Conservation (phyloP, 176 grass and related monocot genomes). For the Melocanna baccifera region DNA sequence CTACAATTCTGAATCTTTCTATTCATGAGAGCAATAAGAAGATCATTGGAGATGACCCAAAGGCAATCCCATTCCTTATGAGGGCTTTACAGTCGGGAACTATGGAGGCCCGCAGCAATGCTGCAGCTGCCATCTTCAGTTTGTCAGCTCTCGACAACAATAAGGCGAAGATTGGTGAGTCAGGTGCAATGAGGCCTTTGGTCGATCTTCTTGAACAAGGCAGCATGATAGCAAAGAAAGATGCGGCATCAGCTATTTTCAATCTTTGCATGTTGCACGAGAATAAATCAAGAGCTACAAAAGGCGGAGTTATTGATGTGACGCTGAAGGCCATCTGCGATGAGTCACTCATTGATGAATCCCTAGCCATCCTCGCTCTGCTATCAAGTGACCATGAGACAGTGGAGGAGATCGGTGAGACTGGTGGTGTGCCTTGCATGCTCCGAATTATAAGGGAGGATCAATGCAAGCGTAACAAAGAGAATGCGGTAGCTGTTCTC, state of each 20-base stretch:
- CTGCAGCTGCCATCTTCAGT: conserved; percentile 76
- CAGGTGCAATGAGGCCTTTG: conserved; percentile 56
- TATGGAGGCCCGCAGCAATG: conserved; percentile 70
- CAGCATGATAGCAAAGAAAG: conserved; percentile 58
- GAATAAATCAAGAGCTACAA: conserved; percentile 61
- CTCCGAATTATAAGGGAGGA: conserved; percentile 57
- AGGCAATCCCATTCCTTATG: conserved; percentile 56
- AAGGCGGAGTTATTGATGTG: conserved; percentile 51
- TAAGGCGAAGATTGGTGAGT: conserved; percentile 58
- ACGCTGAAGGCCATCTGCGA: conserved; percentile 45
- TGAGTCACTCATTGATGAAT: conserved; percentile 53
- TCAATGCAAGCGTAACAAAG: conserved; percentile 60
- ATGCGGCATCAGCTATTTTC: conserved; percentile 70
- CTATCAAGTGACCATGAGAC: conserved; percentile 57
- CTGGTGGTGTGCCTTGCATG: conserved; percentile 47
- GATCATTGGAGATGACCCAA: conserved; percentile 62
- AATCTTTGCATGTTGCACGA: conserved; percentile 69
- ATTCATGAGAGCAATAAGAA: conserved; percentile 89
- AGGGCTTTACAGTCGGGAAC: conserved; percentile 44
- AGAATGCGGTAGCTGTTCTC: conserved; percentile 67
- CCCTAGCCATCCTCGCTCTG: conserved; percentile 60
- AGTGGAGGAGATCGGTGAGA: conserved; percentile 54
- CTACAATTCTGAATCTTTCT: conserved; percentile 76
- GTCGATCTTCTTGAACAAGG: conserved; percentile 72
- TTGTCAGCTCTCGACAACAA: conserved; percentile 73